Evolutionary conservation across 208 protist species (phyloP), one percentile per base, ranked within the genome.

Genomic region (Spongospora subterranea): DNA sequence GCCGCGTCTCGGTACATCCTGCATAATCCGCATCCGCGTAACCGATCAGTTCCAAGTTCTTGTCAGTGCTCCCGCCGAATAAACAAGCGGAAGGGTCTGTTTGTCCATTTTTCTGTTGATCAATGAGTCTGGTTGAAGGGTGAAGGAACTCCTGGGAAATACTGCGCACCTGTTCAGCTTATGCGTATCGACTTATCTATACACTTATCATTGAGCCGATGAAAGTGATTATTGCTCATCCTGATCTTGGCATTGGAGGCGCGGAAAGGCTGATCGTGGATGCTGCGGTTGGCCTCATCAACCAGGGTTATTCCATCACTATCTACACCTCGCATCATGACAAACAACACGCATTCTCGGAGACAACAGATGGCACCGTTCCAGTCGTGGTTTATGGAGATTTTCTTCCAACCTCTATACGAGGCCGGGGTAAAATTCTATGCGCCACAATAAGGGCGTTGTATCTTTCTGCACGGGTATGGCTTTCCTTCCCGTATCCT

Each of bases 261-360:
- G 98, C 98, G 32, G 98, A 99, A 94, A 94, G 98, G 29, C 95
- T 99, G 1, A 95, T 99, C 39, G 94, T 99, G 0, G 98, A 99
- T 93, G 96, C 97, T 1, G 98, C 96, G 0, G 45, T 98, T 0
- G 97, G 95, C 1, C 91, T 99, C 29, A 88, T 95, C 38, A 64
- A 95, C 71, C 90, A 88, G 13, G 94, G 96, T 17, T 96, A 98
- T 93, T 53, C 91, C 0, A 92, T 98, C 11, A 89, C 92, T 1
- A 96, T 99, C 24, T 96, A 96, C 64, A 99, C 98, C n/a, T 95
- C 95, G 32, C 96, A 97, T 90, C 97, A 98, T 92, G 96, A 98
- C 88, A 91, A 91, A 17, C 89, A 45, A 0, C 96, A 97, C 65
- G 98, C 96, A 88, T 99, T 99, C 90, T 77, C 82, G 24, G 98